A percentile compares a stretch with the other conserved stretches of the same genome.
Evolutionary conservation across 2,329 filamentous ascomycete species (phyloP).

Genomic region (Penicillium sp.): DNA sequence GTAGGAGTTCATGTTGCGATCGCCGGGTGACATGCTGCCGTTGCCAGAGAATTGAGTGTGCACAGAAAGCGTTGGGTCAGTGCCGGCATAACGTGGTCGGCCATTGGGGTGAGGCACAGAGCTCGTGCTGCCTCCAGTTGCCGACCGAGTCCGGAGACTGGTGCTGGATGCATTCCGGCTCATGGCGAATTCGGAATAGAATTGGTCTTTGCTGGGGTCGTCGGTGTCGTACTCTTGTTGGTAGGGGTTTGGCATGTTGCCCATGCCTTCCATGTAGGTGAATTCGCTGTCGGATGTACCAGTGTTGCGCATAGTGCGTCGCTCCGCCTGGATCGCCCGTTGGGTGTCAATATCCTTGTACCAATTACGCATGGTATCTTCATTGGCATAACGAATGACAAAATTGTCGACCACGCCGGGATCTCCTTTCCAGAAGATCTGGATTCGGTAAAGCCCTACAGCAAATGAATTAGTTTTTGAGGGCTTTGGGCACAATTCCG

Average conservation of each 20-base stretch:
- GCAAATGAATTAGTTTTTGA: slow-evolving; percentile 1
- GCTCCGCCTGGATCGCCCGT: slow-evolving; percentile 59
- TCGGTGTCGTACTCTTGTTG: slow-evolving; percentile 60
- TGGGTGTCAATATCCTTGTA: slow-evolving; percentile 75
- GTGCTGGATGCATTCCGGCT: slow-evolving; percentile 72
- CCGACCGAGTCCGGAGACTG: slow-evolving; percentile 74
- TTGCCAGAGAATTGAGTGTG: slow-evolving; percentile 59
- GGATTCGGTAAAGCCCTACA: slow-evolving; percentile 85
- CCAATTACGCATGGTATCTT: slow-evolving; percentile 94
- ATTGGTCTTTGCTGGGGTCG: slow-evolving; percentile 42
- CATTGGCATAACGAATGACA: slow-evolving; percentile 87
- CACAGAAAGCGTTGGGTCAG: slow-evolving; percentile 65
- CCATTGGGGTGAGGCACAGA: slow-evolving; percentile 44
- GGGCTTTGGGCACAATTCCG: not conserved
- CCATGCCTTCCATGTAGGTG: slow-evolving; percentile 71
- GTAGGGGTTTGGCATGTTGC: slow-evolving; percentile 79
- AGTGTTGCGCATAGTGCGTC: slow-evolving; percentile 53
- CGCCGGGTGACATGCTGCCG: slow-evolving; percentile 59
- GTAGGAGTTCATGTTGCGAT: slow-evolving; percentile 75
- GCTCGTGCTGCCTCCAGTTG: slow-evolving; percentile 62
- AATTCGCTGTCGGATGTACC: slow-evolving; percentile 71
- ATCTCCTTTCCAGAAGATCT: slow-evolving; percentile 98
- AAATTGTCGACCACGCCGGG: slow-evolving; percentile 96
- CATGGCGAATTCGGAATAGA: slow-evolving; percentile 53
- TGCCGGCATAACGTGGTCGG: slow-evolving; percentile 70